phyloP scores from a whole-genome alignment of 139 green algal genomes.

The Ostreobium quekettii region DNA sequence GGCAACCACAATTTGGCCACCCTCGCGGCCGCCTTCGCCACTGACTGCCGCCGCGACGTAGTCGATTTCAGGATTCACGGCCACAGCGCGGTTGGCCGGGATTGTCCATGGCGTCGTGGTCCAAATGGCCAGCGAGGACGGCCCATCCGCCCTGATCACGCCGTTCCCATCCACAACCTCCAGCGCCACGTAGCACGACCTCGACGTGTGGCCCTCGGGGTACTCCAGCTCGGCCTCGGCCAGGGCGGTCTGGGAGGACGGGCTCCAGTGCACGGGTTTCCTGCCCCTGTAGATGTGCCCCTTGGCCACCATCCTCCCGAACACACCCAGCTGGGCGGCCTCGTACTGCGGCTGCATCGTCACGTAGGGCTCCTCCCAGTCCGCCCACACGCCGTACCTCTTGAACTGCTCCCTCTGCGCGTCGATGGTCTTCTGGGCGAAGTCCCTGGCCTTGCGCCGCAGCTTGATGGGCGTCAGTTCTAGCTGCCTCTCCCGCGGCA shows the following conservation, averaged over 20 bases:
- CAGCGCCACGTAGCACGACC: slow-evolving; percentile 16
- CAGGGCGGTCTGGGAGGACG: slow-evolving; percentile 85
- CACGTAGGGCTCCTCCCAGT: slow-evolving; percentile 92
- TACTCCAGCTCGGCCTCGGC: slow-evolving; percentile 99
- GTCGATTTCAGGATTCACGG: slow-evolving; percentile 82
- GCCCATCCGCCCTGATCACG: slow-evolving; percentile 1
- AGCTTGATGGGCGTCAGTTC: slow-evolving; percentile 73
- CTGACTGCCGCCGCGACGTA: slow-evolving; percentile 77
- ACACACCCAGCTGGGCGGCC: slow-evolving; percentile 86
- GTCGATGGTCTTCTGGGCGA: slow-evolving; percentile 83
- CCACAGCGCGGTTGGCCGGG: slow-evolving; percentile 93
- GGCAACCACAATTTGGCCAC: slow-evolving; percentile 11
- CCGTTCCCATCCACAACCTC: slow-evolving; percentile 21
- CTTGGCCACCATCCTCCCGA: slow-evolving; percentile 91
- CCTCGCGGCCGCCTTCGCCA: neutral
- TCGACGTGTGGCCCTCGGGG: slow-evolving; percentile 86
- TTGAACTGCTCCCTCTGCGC: slow-evolving; percentile 84
- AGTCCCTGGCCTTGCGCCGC: slow-evolving; percentile 72
- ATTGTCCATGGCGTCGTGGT: slow-evolving; percentile 99
- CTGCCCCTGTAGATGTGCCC: slow-evolving; percentile 92
- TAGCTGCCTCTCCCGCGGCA: slow-evolving; percentile 54
- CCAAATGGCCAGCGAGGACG: slow-evolving; percentile 79
- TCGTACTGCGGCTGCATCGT: slow-evolving; percentile 86
- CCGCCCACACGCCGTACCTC: slow-evolving; percentile 89
- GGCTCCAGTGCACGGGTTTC: slow-evolving; percentile 97